phyloP scores from a whole-genome alignment of 2,329 filamentous ascomycete species.

The Gliomastix tumulicola region DNA sequence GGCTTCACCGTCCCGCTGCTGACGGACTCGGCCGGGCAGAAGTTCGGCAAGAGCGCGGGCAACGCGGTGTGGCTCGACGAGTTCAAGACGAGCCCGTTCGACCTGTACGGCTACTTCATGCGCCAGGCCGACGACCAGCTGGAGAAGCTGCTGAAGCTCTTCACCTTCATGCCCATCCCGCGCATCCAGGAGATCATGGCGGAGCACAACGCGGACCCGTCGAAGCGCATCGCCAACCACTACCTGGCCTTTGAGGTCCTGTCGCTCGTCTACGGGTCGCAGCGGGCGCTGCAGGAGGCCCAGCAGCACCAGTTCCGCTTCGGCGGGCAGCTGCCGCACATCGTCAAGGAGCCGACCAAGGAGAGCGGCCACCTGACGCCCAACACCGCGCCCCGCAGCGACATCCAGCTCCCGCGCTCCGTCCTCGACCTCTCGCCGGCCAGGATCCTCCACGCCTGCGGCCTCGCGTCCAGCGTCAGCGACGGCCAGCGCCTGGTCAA shows the following conservation, averaged over 20 bases:
- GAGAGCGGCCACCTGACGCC: constrained; percentile 24
- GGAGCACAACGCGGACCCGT: constrained; percentile 59
- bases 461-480: constrained; percentile 46
- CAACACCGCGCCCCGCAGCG: constrained; percentile 42
- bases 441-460: constrained; percentile 51
- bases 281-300: constrained; percentile 57
- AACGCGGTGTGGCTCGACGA: constrained; percentile 91
- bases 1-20: constrained; percentile 89
- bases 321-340: constrained; percentile 20
- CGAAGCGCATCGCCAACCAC: constrained; percentile 75
- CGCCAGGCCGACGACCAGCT: constrained; percentile 76
- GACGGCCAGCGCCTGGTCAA: constrained; percentile 53
- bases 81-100: constrained; percentile 72
- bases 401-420: constrained; percentile 52
- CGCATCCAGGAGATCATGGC: constrained; percentile 63
- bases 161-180: constrained; percentile 76
- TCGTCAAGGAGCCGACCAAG: constrained; percentile 18
- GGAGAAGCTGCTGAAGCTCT: constrained; percentile 74
- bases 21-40: constrained; percentile 76
- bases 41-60: constrained; percentile 91
- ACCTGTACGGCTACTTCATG: constrained; percentile 88
- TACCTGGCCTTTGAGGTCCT: constrained; percentile 76
- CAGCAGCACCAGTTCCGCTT: constrained; percentile 44
- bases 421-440: constrained; percentile 51
- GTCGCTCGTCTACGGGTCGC: constrained; percentile 66